Evolutionary conservation across 2,329 filamentous ascomycete genomes (phyloP).

Genomic region (Verticillium dahliae): DNA sequence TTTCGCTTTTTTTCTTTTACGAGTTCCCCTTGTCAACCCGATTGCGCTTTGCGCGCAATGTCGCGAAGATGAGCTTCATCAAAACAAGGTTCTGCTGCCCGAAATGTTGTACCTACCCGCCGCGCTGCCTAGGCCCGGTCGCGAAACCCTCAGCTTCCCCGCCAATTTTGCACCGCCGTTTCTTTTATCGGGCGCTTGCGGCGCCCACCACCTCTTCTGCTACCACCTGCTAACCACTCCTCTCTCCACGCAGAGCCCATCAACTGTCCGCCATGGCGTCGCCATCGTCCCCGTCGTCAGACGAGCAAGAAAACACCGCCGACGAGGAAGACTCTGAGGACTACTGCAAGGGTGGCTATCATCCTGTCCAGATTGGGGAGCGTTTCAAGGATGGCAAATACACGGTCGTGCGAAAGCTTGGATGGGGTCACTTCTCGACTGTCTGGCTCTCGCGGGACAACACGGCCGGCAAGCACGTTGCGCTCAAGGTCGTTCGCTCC

Average conservation of each 20-base stretch:
- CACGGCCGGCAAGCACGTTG: conserved; percentile 84
- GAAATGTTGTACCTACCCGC: conserved; percentile 2
- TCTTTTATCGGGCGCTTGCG: conserved; percentile 5
- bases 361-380: conserved; percentile 90
- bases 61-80: conserved; percentile 35
- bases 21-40: background rate
- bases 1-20: background rate
- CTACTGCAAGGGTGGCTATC: conserved; percentile 98
- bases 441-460: conserved; percentile 85
- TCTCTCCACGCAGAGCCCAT: conserved; percentile 37
- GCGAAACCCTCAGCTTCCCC: conserved; percentile 8
- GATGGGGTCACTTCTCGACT: conserved; percentile 99
- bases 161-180: conserved; percentile 2
- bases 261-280: conserved; percentile 60
- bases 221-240: conserved; percentile 9
- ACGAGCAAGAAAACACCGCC: conserved; percentile 83
- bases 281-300: conserved; percentile 70
- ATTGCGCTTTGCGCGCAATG: conserved; percentile 22
- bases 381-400: conserved; percentile 98
- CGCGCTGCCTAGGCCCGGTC: conserved; percentile 4
- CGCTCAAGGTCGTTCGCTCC: conserved; percentile 94
- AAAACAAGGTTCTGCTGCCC: conserved; percentile 30
- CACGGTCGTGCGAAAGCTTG: conserved; percentile 90
- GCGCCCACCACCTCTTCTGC: conserved; percentile 5
- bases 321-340: conserved; percentile 99